These are phyloP conservation scores for Colletotrichum chrysophilum DNA, from an alignment of 2,329 filamentous ascomycete species.

Conservation along the genomic window DNA sequence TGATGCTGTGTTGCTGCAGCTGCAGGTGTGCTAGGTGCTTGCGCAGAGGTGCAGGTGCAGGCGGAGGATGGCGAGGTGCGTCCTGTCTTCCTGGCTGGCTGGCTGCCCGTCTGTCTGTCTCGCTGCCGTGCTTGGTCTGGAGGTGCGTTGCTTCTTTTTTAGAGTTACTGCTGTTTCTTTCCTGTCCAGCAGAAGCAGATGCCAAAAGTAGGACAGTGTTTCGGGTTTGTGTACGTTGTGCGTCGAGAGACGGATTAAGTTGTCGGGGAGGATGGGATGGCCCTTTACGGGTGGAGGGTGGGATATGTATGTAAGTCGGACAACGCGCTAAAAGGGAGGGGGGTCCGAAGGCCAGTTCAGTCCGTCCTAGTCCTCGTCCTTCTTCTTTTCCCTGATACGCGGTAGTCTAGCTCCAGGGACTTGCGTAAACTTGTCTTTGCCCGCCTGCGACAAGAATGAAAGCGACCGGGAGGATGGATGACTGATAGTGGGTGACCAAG, in stretches of 20 bases:
- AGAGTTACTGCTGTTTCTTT: constrained; percentile 17
- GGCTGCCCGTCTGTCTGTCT: neutral
- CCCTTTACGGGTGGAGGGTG: constrained; percentile 8
- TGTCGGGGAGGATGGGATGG: constrained; percentile 19
- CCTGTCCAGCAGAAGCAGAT: constrained; percentile 21
- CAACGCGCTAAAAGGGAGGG: constrained; percentile 10
- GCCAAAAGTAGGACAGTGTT: constrained; percentile 20
- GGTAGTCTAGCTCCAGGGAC: neutral
- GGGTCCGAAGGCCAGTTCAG: constrained; percentile 9
- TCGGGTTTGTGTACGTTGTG: constrained; percentile 21
- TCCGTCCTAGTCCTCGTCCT: neutral
- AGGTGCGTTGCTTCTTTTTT: neutral
- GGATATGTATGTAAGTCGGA: constrained; percentile 20
- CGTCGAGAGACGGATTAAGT: constrained; percentile 18
- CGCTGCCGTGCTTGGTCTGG: neutral
- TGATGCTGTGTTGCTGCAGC: neutral
- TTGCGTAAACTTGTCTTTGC: neutral
- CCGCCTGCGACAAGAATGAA: neutral
- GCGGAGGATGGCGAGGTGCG: neutral
- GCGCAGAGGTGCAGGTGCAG: neutral
- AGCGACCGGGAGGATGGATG: neutral
- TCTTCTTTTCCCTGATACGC: neutral
- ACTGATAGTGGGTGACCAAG: neutral
- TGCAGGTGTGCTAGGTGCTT: neutral
- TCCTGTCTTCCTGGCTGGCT: neutral